These are phyloP conservation scores for Pseudotsuga menziesii DNA, from an alignment of 75 land plant genomes.

Conservation along the genomic window DNA sequence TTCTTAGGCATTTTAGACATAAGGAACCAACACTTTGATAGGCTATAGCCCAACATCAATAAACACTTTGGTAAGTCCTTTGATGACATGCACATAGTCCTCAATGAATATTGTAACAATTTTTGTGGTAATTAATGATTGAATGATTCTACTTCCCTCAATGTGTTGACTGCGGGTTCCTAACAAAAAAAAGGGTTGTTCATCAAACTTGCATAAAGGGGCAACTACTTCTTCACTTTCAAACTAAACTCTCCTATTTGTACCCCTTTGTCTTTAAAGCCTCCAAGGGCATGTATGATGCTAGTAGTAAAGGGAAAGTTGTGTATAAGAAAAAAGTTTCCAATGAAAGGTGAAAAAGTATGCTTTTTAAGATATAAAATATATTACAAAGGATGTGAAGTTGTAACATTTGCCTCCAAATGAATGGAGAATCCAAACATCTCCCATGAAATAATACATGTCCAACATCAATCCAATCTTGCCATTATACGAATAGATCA, in stretches of 20 bases:
- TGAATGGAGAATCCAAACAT: constrained; percentile 91
- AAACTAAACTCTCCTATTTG: neutral
- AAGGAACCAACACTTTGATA: constrained; percentile 75
- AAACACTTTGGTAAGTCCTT: no score
- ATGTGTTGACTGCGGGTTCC: constrained; percentile 79
- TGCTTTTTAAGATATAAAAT: neutral
- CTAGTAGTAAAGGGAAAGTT: neutral
- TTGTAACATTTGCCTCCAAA: constrained; percentile 73
- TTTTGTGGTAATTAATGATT: constrained; percentile 55
- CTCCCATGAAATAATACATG: constrained; percentile 78
- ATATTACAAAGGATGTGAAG: constrained; percentile 83
- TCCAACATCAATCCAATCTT: constrained; percentile 85
- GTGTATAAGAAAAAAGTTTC: neutral
- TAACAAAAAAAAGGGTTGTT: constrained; percentile 11
- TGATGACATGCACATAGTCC: no score
- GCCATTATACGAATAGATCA: constrained; percentile 50
- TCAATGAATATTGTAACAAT: no score
- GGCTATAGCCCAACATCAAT: constrained; percentile 57
- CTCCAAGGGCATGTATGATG: neutral
- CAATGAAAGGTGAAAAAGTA: neutral
- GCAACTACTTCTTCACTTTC: neutral
- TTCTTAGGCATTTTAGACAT: constrained; percentile 68
- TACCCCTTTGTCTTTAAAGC: neutral
- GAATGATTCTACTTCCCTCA: constrained; percentile 73
- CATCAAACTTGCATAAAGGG: constrained; percentile 5